Conservation (phyloP, 805 yeast species). For the Grigorovia yakushimaensis region DNA sequence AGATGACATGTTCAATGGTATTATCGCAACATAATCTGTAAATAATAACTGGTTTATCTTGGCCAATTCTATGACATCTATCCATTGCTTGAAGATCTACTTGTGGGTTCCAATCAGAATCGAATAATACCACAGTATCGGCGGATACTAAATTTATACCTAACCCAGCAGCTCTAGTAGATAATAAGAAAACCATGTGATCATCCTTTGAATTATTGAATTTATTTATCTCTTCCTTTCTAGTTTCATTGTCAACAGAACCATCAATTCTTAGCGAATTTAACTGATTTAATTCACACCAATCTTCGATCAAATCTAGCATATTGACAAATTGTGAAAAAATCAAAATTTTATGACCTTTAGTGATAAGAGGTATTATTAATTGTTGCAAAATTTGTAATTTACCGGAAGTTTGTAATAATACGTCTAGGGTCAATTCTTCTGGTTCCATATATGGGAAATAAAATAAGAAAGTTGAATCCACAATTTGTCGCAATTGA, state of each 20-base stretch:
- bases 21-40: constrained; percentile 68
- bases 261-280: constrained; percentile 67
- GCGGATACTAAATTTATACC: constrained; percentile 83
- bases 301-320: constrained; percentile 75
- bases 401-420: constrained; percentile 60
- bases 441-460: constrained; percentile 55
- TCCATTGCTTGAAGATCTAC: constrained; percentile 96
- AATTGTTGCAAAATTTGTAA: constrained; percentile 60
- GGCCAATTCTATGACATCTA: constrained; percentile 90
- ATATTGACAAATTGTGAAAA: constrained; percentile 81
- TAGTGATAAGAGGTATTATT: constrained; percentile 37
- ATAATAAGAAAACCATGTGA: constrained; percentile 53
- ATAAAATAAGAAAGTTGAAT: constrained; percentile 76
- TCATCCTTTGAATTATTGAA: constrained; percentile 32
- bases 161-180: constrained; percentile 91
- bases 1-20: constrained; percentile 75
- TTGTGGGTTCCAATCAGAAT: constrained; percentile 96
- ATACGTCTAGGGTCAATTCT: constrained; percentile 31
- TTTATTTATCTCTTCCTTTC: constrained; percentile 51
- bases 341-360: constrained; percentile 62
- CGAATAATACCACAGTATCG: constrained; percentile 82
- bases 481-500: constrained; percentile 78
- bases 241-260: constrained; percentile 48
- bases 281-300: constrained; percentile 44
- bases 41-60: constrained; percentile 69